Evolutionary conservation across 2,329 filamentous ascomycete species (phyloP).

Genomic region (Microsporum canis): DNA sequence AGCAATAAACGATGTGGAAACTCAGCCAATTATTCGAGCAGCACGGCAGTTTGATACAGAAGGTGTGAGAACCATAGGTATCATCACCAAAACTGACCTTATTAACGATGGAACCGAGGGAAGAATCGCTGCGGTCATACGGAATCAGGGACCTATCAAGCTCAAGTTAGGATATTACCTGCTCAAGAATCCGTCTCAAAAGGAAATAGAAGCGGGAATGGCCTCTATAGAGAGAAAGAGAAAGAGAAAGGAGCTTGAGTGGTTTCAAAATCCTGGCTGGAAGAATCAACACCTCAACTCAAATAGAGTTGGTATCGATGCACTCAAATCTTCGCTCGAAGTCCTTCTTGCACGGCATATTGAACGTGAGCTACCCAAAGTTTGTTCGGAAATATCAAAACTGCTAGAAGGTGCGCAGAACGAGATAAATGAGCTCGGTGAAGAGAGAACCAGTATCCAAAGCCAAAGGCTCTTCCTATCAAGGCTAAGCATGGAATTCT

Average conservation of each 20-base stretch:
- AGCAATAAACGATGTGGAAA: constrained; percentile 36
- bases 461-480: constrained; percentile 4
- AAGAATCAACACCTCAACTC: constrained; percentile 25
- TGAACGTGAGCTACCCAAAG: constrained; percentile 30
- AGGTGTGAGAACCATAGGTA: constrained; percentile 33
- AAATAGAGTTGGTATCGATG: constrained; percentile 31
- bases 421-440: constrained; percentile 2
- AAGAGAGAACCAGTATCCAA: not conserved
- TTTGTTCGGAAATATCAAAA: constrained; percentile 14
- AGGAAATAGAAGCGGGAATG: not conserved
- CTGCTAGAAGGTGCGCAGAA: not conserved
- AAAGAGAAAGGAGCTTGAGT: not conserved
- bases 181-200: not conserved
- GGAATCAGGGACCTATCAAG: not conserved
- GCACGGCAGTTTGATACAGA: constrained; percentile 28
- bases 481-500: not conserved
- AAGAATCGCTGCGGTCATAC: not conserved
- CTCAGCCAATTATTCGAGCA: constrained; percentile 36
- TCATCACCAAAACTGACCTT: constrained; percentile 52
- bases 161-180: not conserved
- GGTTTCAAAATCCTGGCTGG: constrained; percentile 4
- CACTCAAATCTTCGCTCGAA: constrained; percentile 32
- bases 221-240: not conserved
- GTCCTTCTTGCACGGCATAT: constrained; percentile 34
- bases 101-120: not conserved